A percentile compares a stretch with the other conserved stretches of the same genome.
Conservation (phyloP, 106 monocot species). For the Posidonia australis region DNA sequence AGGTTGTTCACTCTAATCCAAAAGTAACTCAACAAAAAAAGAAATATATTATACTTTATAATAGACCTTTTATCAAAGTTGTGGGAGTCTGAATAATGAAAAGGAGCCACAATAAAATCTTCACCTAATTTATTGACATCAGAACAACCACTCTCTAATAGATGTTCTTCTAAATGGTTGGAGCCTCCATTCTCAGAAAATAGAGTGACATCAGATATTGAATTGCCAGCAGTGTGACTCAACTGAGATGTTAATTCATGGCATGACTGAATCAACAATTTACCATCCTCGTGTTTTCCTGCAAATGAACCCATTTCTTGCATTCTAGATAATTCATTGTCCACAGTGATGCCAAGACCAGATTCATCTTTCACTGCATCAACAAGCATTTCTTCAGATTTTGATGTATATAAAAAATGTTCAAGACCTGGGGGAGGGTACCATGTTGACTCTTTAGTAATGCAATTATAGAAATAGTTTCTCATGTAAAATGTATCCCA, state of each 20-base stretch:
- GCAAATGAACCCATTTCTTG: constrained; percentile 13
- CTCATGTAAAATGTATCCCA: constrained; percentile 85
- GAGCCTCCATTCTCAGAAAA: not conserved
- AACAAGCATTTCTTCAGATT: constrained; percentile 11
- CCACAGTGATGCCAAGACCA: not conserved
- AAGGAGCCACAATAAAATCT: not conserved
- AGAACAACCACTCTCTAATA: constrained; percentile 1
- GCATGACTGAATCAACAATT: constrained; percentile 11
- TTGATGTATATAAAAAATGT: constrained; percentile 13
- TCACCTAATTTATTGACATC: constrained; percentile 1
- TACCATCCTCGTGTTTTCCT: not conserved
- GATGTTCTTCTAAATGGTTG: constrained; percentile 6
- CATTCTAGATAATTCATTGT: not conserved
- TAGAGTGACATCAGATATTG: constrained; percentile 1
- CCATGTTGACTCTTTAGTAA: constrained; percentile 81
- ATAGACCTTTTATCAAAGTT: constrained; percentile 22
- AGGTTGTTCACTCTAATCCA: not conserved
- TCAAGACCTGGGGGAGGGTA: constrained; percentile 56
- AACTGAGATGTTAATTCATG: constrained; percentile 1
- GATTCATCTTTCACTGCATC: constrained; percentile 6
- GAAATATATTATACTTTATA: not conserved
- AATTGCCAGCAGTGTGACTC: not conserved
- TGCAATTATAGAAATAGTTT: constrained; percentile 66
- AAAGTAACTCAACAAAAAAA: not conserved
- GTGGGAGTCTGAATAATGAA: constrained; percentile 3